Percentiles rank a stretch among this genome's conserved stretches.
Evolutionary conservation across 2,329 filamentous ascomycete genomes (phyloP).

Genomic region (Botrytis galanthina): DNA sequence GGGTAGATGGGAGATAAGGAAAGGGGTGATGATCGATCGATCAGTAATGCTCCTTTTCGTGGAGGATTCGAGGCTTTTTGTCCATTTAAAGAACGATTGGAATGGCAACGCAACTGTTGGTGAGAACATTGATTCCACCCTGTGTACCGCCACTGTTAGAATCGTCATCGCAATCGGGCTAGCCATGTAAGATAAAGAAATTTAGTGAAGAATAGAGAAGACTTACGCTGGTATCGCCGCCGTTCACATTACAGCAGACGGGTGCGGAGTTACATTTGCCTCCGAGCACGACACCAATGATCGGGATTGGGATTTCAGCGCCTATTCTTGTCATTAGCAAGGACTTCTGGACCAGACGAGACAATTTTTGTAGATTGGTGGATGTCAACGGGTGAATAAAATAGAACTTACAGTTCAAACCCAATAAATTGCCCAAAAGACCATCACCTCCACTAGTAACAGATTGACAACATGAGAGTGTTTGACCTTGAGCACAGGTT

Average conservation of each 20-base stretch:
- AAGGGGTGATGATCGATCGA: background rate
- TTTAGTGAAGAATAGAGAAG: background rate
- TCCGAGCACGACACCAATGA: background rate
- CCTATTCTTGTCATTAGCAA: background rate
- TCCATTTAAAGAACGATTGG: background rate
- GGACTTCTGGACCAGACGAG: background rate
- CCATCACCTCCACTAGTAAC: background rate
- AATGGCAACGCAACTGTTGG: constrained; percentile 1
- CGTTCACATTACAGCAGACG: background rate
- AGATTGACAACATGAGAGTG: constrained; percentile 20
- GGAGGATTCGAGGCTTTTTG: background rate
- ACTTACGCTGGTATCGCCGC: background rate
- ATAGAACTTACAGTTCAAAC: background rate
- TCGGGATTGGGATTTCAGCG: background rate
- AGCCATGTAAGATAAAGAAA: constrained; percentile 13
- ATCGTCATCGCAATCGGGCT: constrained; percentile 13
- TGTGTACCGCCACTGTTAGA: background rate
- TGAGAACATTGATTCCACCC: background rate
- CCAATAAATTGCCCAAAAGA: background rate
- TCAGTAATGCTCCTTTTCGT: background rate
- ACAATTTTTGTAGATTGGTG: background rate
- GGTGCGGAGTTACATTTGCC: background rate
- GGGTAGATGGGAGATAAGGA: background rate
- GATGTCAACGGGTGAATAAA: background rate
- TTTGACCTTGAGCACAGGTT: constrained; percentile 15